Evolutionary conservation across 345 rosid genomes (phyloP), one percentile per base, ranked within the genome.

Genomic region (Clarkia xantiana): DNA sequence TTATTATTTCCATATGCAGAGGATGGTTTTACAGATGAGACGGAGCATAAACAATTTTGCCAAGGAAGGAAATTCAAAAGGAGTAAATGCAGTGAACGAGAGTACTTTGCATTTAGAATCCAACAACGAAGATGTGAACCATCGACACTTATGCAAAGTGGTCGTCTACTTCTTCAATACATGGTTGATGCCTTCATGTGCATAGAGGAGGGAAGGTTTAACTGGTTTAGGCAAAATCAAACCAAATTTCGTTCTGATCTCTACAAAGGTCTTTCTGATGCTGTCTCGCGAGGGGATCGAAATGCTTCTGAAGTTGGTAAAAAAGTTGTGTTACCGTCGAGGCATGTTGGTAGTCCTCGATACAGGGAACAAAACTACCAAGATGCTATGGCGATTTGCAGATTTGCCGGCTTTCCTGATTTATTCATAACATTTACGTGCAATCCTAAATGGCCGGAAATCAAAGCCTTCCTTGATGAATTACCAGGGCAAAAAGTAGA

Each of bases 391-490:
- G 53, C 39, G 4, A 53, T 44, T 20, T 57, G 14, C 18, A n/a
- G 36, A 0, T 16, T 0, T 16, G 14, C 2, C 0, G 19, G 52
- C 1, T n/a, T 17, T 36, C 63, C 45, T 7, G 1, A 59, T 45
- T 29, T 52, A 0, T 60, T 60, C 18, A 13, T 60, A 0, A 60
- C 58, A 4, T 52, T 60, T 9, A 60, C 58, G 0, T 19, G 23
- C 4, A 60, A 60, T 42, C 46, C 25, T 13, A 52, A 53, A 1
- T 60, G 58, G 53, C 52, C 52, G 10, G 44, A 53, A 29, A 39
- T 52, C 11, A 20, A 2, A n/a, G 44, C 9, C 34, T 56, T 14
- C 45, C 19, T 3, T 10, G 40, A n/a, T 34, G 45, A 34, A 9
- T 39, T 19, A 40, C 43, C 19, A 18, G 3, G 45, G 8, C 12